Conservation (phyloP, 2,329 filamentous ascomycete genomes). For the Aspergillus ruber region DNA sequence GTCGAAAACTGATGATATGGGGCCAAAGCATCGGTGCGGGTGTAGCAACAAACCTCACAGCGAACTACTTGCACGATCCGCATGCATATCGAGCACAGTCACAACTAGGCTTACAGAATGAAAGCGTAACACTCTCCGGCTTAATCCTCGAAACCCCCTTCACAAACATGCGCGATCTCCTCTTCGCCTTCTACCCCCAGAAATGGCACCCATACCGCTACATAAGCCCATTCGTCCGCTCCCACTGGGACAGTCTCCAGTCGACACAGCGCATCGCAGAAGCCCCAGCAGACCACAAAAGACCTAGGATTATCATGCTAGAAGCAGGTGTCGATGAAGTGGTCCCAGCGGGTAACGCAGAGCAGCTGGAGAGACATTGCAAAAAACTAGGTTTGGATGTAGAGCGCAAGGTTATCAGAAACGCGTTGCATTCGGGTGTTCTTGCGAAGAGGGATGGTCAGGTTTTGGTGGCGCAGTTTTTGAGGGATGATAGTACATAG, state of each 20-base stretch:
- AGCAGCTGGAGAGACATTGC: slow-evolving; percentile 29
- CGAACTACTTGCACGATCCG: slow-evolving; percentile 28
- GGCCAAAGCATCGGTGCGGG: slow-evolving; percentile 72
- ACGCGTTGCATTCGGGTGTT: slow-evolving; percentile 47
- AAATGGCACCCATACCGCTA: slow-evolving; percentile 74
- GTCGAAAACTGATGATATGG: slow-evolving; percentile 56
- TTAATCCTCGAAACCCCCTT: slow-evolving; percentile 73
- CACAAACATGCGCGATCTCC: slow-evolving; percentile 63
- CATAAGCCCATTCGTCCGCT: slow-evolving; percentile 67
- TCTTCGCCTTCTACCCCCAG: slow-evolving; percentile 66
- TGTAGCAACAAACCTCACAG: slow-evolving; percentile 59
- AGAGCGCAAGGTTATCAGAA: slow-evolving; percentile 33
- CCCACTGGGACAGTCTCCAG: slow-evolving; percentile 44
- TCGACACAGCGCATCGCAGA: slow-evolving; percentile 36
- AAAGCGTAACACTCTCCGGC: slow-evolving; percentile 20
- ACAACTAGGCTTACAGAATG: neutral
- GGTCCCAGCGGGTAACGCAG: slow-evolving; percentile 33
- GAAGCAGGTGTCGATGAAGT: slow-evolving; percentile 40
- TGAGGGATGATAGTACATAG: neutral
- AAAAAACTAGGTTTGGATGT: slow-evolving; percentile 29
- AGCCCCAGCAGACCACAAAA: neutral
- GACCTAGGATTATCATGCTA: slow-evolving; percentile 29
- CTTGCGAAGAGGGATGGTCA: slow-evolving; percentile 37
- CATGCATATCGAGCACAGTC: neutral
- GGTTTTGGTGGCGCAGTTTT: neutral